Evolutionary conservation across 176 grass and related monocot species (phyloP), one percentile per base, ranked within the genome.

Genomic region (Metroxylon sagu): DNA sequence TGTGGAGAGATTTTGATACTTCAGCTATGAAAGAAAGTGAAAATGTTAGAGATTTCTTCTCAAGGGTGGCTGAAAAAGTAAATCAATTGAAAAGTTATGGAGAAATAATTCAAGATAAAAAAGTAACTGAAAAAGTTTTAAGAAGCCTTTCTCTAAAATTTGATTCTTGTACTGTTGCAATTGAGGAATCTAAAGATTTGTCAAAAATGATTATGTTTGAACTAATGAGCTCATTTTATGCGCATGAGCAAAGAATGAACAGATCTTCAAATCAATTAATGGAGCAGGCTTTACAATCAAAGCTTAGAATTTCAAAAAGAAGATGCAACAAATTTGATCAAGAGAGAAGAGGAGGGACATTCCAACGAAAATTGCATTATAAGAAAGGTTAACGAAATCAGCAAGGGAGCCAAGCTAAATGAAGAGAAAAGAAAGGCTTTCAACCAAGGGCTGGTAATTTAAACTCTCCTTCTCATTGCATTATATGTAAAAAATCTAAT

Each of bases 1-100:
- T 64, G 4, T 29, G 6, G 23, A 25, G 49, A 27, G 49, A 65
- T 15, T 65, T 53, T 52, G 62, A 65, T 0, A 65, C 52, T 52
- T 48, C 29, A 3, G 1, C 12, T 2, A 65, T 65, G 48, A 65
- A 65, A 52, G 16, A 65, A 3, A 1, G 2, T 1, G 21, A 65
- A 52, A 3, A 14, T 25, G 18, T 66, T 3, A 10, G 26, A 25
- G 19, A 51, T 49, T 65, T 26, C n/a, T 51, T 28, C 5, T 65
- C 48, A 14, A 51, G 49, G 18, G 25, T 26, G 12, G 14, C 18
- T 14, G 23, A 27, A 4, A 52, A 53, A 29, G 5, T 66, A 4
- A 53, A 66, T 66, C 49, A 53, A 27, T n/a, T 53, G 1, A 1
- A 53, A 16, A n/a, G 19, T 29, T 53, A 3, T 18, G 63, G 63